Evolutionary conservation across 1,139 yeast species (phyloP).

Genomic region (Scheffersomyces illinoinensis): DNA sequence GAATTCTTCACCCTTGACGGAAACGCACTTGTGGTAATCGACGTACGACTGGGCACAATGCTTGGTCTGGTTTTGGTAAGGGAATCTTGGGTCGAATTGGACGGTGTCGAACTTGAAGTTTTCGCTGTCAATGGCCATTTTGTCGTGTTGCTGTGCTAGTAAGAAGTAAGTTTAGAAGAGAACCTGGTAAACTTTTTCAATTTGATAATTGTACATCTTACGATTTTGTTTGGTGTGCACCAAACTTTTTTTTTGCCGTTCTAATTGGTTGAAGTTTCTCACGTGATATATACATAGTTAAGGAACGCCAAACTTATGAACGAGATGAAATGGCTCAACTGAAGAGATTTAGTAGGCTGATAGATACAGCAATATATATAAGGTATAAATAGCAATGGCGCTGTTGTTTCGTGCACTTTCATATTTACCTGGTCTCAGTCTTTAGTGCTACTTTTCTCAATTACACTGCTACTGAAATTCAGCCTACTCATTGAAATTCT

Average conservation of each 20-base stretch:
- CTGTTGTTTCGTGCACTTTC: background rate
- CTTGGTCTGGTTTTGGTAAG: conserved; percentile 94
- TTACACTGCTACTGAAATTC: background rate
- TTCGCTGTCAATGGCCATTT: conserved; percentile 49
- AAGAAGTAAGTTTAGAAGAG: conserved; percentile 1
- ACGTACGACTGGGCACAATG: conserved; percentile 98
- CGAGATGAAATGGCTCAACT: background rate
- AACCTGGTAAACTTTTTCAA: background rate
- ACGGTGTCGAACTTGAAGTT: conserved; percentile 70
- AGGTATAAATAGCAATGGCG: background rate
- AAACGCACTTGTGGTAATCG: conserved; percentile 96
- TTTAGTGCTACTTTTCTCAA: background rate
- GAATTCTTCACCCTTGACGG: conserved; percentile 96
- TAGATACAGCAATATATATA: background rate
- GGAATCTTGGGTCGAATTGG: conserved; percentile 92
- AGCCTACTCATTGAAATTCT: background rate
- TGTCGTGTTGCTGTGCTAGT: conserved; percentile 5
- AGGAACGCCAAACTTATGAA: conserved; percentile 2
- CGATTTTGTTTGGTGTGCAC: conserved; percentile 7
- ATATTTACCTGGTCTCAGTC: background rate
- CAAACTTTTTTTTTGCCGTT: conserved; percentile 5
- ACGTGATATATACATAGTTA: background rate
- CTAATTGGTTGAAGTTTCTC: conserved; percentile 3
- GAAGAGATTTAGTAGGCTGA: background rate
- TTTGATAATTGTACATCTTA: conserved; percentile 8